These are phyloP conservation scores for Uncinocarpus reesii DNA, from an alignment of 2,329 filamentous ascomycete species.

Conservation along the genomic window DNA sequence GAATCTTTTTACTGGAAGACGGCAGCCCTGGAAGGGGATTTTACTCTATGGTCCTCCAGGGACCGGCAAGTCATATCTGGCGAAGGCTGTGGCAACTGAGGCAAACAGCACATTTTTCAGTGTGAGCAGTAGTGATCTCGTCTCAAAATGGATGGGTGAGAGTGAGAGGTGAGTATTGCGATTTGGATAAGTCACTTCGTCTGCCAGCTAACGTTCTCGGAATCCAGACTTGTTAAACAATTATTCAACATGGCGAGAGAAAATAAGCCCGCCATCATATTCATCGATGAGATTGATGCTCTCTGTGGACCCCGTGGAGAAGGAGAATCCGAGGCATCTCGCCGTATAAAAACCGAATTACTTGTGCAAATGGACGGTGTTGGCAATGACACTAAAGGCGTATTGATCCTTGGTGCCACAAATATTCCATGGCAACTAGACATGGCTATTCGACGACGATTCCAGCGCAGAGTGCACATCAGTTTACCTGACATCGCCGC, in stretches of 20 bases:
- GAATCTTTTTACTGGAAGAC: constrained; percentile 87
- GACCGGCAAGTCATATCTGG: constrained; percentile 94
- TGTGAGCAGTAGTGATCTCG: constrained; percentile 90
- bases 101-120: constrained; percentile 99
- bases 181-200: not conserved
- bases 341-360: constrained; percentile 96
- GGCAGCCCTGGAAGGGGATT: constrained; percentile 97
- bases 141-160: constrained; percentile 99
- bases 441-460: constrained; percentile 86
- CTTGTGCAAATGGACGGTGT: constrained; percentile 99
- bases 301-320: constrained; percentile 86
- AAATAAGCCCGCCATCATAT: constrained; percentile 96
- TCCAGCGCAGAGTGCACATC: constrained; percentile 94
- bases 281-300: constrained; percentile 96
- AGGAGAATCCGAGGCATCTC: constrained; percentile 93
- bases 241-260: constrained; percentile 97
- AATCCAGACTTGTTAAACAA: constrained; percentile 76
- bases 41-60: constrained; percentile 90
- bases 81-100: constrained; percentile 94
- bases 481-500: constrained; percentile 78
- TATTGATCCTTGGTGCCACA: constrained; percentile 88
- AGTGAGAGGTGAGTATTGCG: constrained; percentile 64
- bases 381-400: constrained; percentile 85
- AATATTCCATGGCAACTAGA: constrained; percentile 99
- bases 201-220: not conserved